Evolutionary conservation across 2,329 filamentous ascomycete species (phyloP).

Genomic region (Phialemonium atrogriseum): DNA sequence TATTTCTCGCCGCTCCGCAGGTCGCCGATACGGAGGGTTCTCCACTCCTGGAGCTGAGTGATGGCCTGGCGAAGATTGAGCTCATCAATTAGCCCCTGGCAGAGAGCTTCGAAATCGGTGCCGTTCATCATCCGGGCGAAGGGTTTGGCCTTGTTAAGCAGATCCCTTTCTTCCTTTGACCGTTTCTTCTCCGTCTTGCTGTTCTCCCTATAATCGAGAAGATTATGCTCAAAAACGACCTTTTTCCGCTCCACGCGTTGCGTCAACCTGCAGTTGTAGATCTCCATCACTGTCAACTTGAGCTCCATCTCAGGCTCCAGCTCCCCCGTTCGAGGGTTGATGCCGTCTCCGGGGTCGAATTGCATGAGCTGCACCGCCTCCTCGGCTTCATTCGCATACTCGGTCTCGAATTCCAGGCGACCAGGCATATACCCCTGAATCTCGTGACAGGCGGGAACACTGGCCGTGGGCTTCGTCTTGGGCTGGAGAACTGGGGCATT

Average conservation of each 20-base stretch:
- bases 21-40: slow-evolving; percentile 73
- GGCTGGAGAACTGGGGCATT: slow-evolving; percentile 75
- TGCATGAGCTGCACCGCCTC: slow-evolving; percentile 98
- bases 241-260: slow-evolving; percentile 91
- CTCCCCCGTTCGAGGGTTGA: slow-evolving; percentile 76
- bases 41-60: slow-evolving; percentile 86
- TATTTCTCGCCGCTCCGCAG: slow-evolving; percentile 85
- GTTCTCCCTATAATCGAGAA: slow-evolving; percentile 91
- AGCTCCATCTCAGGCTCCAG: slow-evolving; percentile 94
- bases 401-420: slow-evolving; percentile 92
- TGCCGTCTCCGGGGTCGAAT: slow-evolving; percentile 90
- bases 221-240: slow-evolving; percentile 89
- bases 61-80: slow-evolving; percentile 88
- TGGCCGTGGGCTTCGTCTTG: slow-evolving; percentile 93
- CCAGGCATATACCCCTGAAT: slow-evolving; percentile 99
- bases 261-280: slow-evolving; percentile 89
- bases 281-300: slow-evolving; percentile 96
- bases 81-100: slow-evolving; percentile 80
- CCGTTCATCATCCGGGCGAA: slow-evolving; percentile 97
- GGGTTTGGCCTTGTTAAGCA: slow-evolving; percentile 89
- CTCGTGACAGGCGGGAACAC: slow-evolving; percentile 92
- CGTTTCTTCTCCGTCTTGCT: slow-evolving; percentile 85
- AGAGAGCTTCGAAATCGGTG: slow-evolving; percentile 79
- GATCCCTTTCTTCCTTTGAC: slow-evolving; percentile 87
- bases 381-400: slow-evolving; percentile 95